phyloP scores from a whole-genome alignment of 2,329 filamentous ascomycete genomes.

The Pseudogymnoascus sp. region DNA sequence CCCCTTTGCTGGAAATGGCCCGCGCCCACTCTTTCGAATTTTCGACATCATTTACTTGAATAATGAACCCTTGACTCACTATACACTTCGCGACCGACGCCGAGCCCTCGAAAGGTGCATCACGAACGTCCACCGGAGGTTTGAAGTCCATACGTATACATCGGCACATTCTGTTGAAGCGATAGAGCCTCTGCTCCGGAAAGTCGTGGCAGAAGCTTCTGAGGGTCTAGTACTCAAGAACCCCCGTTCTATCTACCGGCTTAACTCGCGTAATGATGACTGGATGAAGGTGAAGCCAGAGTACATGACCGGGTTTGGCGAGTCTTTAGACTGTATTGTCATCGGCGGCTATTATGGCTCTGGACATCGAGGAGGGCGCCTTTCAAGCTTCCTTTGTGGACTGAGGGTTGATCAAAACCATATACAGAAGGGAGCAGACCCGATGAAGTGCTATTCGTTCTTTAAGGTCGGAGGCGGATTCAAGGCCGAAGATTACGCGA shows the following conservation, averaged over 20 bases:
- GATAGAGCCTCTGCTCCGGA: constrained; percentile 71
- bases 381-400: constrained; percentile 88
- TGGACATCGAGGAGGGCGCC: constrained; percentile 69
- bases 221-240: constrained; percentile 94
- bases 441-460: constrained; percentile 83
- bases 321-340: constrained; percentile 81
- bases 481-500: constrained; percentile 72
- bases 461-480: constrained; percentile 98
- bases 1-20: constrained; percentile 50
- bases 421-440: constrained; percentile 44
- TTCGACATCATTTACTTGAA: constrained; percentile 93
- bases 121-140: constrained; percentile 59
- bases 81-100: constrained; percentile 73
- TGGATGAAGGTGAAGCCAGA: constrained; percentile 99
- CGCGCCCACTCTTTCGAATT: constrained; percentile 71
- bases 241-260: constrained; percentile 72
- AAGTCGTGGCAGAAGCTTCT: constrained; percentile 76
- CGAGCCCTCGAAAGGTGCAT: constrained; percentile 67
- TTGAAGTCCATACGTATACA: constrained; percentile 74
- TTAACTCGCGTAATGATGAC: constrained; percentile 87
- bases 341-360: constrained; percentile 91
- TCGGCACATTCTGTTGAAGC: constrained; percentile 59
- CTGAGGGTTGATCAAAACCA: constrained; percentile 66
- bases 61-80: constrained; percentile 67
- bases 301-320: constrained; percentile 94